A percentile compares a stretch with the other conserved stretches of the same genome.
Evolutionary conservation across 1,139 yeast genomes (phyloP).

Genomic region (Protomyces inouyei): DNA sequence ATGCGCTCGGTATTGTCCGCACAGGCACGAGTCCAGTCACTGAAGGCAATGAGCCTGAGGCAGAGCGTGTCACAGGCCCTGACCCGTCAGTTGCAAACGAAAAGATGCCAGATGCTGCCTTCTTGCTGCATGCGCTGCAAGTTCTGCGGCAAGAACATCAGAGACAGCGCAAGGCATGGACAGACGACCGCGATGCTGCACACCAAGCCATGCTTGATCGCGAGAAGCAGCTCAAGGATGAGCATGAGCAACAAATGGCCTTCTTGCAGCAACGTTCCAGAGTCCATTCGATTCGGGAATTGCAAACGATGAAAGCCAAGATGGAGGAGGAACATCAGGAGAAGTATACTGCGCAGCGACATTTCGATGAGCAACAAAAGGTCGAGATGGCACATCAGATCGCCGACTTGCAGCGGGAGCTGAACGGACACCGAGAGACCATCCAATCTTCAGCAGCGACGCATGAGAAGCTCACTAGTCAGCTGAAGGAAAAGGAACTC

Average conservation of each 20-base stretch:
- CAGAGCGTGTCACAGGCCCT: neutral
- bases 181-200: neutral
- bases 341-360: neutral
- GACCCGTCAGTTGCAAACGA: neutral
- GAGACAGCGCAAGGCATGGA: neutral
- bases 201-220: neutral
- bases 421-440: neutral
- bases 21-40: neutral
- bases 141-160: neutral
- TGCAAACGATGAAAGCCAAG: neutral
- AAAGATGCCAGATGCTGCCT: neutral
- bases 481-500: neutral
- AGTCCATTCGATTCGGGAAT: neutral
- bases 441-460: neutral
- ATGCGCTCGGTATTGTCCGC: neutral
- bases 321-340: neutral
- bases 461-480: neutral
- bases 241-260: neutral
- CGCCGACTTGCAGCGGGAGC: neutral
- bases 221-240: neutral
- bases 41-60: neutral
- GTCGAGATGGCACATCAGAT: neutral
- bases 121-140: slow-evolving; percentile 1
- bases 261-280: neutral
- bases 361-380: neutral